A percentile compares a stretch with the other conserved stretches of the same genome.
Conservation (phyloP, 139 green algal species). For the Coelastrella sp. region DNA sequence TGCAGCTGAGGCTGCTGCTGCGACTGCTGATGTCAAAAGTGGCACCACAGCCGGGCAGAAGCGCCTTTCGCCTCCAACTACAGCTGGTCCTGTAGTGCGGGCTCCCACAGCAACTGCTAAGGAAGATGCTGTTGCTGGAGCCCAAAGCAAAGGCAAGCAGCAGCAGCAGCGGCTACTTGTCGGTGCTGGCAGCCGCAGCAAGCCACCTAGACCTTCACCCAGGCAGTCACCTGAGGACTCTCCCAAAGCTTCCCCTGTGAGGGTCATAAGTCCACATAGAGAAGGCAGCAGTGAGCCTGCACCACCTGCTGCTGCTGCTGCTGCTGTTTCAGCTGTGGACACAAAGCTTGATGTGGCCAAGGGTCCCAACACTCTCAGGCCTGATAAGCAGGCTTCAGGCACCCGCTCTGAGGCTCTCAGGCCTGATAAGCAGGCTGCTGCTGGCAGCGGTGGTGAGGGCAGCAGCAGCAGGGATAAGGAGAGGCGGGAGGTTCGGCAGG, state of each 20-base stretch:
- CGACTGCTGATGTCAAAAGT: neutral
- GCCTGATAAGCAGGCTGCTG: neutral
- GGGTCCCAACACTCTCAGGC: neutral
- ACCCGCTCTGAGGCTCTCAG: neutral
- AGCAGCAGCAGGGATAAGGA: neutral
- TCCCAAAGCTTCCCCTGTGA: neutral
- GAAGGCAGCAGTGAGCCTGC: constrained; percentile 10
- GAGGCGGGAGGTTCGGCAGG: neutral
- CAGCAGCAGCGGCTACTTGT: neutral
- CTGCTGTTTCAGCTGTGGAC: neutral
- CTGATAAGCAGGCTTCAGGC: neutral
- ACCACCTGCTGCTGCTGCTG: constrained; percentile 15
- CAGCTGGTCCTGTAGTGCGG: neutral
- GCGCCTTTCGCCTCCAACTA: constrained; percentile 1
- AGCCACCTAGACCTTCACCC: neutral
- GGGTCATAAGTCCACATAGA: neutral
- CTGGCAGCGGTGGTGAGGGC: neutral
- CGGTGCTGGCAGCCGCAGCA: neutral
- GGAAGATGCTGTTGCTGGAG: neutral
- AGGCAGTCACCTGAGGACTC: neutral
- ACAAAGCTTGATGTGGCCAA: neutral
- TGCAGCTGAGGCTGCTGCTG: constrained; percentile 5
- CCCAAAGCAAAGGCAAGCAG: neutral
- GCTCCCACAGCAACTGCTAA: neutral
- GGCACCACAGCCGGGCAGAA: neutral